Evolutionary conservation across 2,329 filamentous ascomycete genomes (phyloP).

Genomic region (Fusarium guadeloupense): DNA sequence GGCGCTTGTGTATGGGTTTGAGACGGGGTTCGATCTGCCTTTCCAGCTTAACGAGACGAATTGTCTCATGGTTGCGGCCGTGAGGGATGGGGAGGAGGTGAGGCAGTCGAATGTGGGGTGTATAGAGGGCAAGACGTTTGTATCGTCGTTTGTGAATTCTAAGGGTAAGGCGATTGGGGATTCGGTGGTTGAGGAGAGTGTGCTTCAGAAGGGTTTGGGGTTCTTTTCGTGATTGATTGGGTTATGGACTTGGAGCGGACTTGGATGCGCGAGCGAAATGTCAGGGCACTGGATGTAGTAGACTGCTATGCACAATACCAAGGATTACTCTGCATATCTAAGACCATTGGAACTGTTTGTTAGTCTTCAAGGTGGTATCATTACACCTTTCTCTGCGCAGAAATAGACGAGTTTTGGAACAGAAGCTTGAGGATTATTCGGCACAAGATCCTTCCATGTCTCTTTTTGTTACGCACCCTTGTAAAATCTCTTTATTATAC

Average conservation of each 20-base stretch:
- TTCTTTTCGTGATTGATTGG: not conserved
- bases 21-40: conserved; percentile 39
- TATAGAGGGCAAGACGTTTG: conserved; percentile 19
- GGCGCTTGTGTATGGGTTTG: conserved; percentile 24
- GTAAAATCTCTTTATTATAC: not conserved
- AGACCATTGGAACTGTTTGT: too few species aligned
- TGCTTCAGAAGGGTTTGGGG: conserved; percentile 19
- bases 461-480: not conserved
- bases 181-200: not conserved
- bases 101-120: conserved; percentile 36
- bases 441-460: not conserved
- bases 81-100: conserved; percentile 31
- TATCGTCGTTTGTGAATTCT: conserved; percentile 17
- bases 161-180: conserved; percentile 2
- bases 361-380: too few species aligned
- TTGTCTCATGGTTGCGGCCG: conserved; percentile 36
- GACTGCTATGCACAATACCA: too few species aligned
- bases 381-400: too few species aligned
- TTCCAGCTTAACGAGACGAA: conserved; percentile 14
- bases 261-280: not conserved
- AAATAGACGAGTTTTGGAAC: too few species aligned
- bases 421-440: too few species aligned
- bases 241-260: not conserved
- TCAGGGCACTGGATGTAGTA: too few species aligned
- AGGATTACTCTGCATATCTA: too few species aligned